Evolutionary conservation across 768 basidiomycete species (phyloP).

Genomic region (Mycena haematopus): DNA sequence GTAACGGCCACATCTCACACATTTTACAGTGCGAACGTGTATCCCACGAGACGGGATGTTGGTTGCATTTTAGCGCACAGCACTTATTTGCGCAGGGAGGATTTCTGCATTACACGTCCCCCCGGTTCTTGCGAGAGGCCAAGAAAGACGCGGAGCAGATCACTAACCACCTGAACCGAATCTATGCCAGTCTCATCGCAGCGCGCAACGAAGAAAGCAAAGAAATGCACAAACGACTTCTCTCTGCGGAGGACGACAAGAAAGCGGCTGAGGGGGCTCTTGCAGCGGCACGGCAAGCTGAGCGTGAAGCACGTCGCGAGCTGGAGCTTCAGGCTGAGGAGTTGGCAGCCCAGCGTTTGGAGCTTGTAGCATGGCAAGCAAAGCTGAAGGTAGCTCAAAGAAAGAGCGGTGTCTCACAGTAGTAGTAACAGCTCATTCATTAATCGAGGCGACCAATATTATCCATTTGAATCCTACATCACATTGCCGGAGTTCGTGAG

Average conservation of each 20-base stretch:
- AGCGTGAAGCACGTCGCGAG: not conserved
- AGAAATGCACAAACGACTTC: slow-evolving; percentile 1
- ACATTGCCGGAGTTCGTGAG: too few relatives aligned
- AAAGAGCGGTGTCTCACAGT: not conserved
- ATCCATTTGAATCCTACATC: too few relatives aligned
- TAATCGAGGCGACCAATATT: too few relatives aligned
- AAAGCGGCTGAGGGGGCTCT: not conserved
- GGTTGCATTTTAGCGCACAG: slow-evolving; percentile 5
- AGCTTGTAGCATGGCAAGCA: not conserved
- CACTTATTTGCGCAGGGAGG: not conserved
- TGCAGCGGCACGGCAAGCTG: not conserved
- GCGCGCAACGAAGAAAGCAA: slow-evolving; percentile 2
- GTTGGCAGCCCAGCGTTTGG: not conserved
- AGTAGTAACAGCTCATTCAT: not conserved
- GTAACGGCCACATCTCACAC: not conserved
- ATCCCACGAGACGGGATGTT: slow-evolving; percentile 6
- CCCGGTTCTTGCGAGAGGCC: not conserved
- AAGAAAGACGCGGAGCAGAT: not conserved
- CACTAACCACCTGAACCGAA: not conserved
- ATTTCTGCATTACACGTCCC: slow-evolving; percentile 6
- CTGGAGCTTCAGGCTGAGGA: not conserved
- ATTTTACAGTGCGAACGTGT: slow-evolving; percentile 3
- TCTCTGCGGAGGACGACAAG: too few relatives aligned
- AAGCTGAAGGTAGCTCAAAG: not conserved
- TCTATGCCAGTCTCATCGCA: not conserved